Conservation (phyloP, 1,284 basidiomycete genomes). For the Boletellus dicymbophilus region DNA sequence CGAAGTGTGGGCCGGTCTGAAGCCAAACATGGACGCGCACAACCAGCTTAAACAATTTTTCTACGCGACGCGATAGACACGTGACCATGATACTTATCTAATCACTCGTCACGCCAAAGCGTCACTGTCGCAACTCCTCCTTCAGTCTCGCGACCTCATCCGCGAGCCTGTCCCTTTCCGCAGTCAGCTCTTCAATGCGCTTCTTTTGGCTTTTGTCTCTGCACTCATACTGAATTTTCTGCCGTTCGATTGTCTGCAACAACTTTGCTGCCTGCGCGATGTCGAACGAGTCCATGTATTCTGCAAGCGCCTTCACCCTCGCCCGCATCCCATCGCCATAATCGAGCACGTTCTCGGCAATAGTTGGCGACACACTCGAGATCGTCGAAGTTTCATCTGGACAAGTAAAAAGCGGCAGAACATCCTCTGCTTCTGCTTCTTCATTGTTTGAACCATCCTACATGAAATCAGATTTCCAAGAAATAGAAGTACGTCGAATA, state of each 20-base stretch:
- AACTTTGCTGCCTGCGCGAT: conserved; percentile 14
- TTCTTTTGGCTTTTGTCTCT: conserved; percentile 24
- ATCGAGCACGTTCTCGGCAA: conserved; percentile 29
- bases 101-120: conserved; percentile 4
- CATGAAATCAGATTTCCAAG: neutral
- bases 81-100: conserved; percentile 30
- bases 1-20: conserved; percentile 31
- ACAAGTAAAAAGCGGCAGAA: conserved; percentile 21
- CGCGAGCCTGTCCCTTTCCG: conserved; percentile 20
- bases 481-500: neutral
- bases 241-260: conserved; percentile 21
- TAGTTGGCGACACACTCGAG: conserved; percentile 25
- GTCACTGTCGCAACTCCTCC: conserved; percentile 18
- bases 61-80: conserved; percentile 31
- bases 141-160: conserved; percentile 18
- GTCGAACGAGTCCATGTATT: conserved; percentile 32
- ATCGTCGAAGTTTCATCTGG: conserved; percentile 13
- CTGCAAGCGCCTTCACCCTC: conserved; percentile 25
- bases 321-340: conserved; percentile 23
- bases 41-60: conserved; percentile 6
- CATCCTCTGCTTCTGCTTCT: conserved; percentile 9
- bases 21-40: conserved; percentile 27
- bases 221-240: conserved; percentile 26
- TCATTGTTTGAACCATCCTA: conserved; percentile 4
- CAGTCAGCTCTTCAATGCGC: conserved; percentile 23